phyloP scores from a whole-genome alignment of 2,329 filamentous ascomycete species.

The Byssochlamys sp. region DNA sequence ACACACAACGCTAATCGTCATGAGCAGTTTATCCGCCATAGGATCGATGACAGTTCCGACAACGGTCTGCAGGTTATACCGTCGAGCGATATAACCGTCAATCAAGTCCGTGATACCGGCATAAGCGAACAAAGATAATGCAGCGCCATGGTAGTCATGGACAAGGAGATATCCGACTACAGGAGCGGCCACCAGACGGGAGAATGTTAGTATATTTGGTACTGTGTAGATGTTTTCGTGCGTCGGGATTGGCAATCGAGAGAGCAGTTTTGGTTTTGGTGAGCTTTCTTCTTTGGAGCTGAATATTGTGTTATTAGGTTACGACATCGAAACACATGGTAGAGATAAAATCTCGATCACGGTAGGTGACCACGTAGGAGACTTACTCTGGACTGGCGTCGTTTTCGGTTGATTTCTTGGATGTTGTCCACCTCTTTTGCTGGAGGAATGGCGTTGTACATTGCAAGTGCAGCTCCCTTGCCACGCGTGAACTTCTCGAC shows the following conservation, averaged over 20 bases:
- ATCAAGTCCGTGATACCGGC: slow-evolving; percentile 84
- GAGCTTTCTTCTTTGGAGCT: slow-evolving; percentile 10
- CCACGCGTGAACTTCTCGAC: background rate
- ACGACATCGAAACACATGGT: slow-evolving; percentile 11
- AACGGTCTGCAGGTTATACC: slow-evolving; percentile 81
- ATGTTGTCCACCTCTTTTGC: slow-evolving; percentile 16
- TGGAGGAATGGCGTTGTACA: slow-evolving; percentile 3
- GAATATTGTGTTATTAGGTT: slow-evolving; percentile 2
- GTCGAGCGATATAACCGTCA: slow-evolving; percentile 86
- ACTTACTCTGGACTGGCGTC: background rate
- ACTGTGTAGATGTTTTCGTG: slow-evolving; percentile 94
- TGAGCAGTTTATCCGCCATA: slow-evolving; percentile 91
- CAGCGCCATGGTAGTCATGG: slow-evolving; percentile 67
- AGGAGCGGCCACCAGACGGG: slow-evolving; percentile 72
- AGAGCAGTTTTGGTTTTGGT: slow-evolving; percentile 24
- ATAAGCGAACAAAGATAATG: slow-evolving; percentile 79
- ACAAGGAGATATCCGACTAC: slow-evolving; percentile 81
- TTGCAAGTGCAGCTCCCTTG: background rate
- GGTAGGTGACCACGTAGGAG: background rate
- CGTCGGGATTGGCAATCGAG: slow-evolving; percentile 18
- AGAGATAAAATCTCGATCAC: background rate
- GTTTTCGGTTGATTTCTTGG: slow-evolving; percentile 14
- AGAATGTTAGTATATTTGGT: slow-evolving; percentile 86
- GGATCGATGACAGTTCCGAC: slow-evolving; percentile 91
- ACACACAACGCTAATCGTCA: slow-evolving; percentile 84